These are phyloP conservation scores for Eremochloa ophiuroides DNA, from an alignment of 176 grass and related monocot species.

Conservation along the genomic window DNA sequence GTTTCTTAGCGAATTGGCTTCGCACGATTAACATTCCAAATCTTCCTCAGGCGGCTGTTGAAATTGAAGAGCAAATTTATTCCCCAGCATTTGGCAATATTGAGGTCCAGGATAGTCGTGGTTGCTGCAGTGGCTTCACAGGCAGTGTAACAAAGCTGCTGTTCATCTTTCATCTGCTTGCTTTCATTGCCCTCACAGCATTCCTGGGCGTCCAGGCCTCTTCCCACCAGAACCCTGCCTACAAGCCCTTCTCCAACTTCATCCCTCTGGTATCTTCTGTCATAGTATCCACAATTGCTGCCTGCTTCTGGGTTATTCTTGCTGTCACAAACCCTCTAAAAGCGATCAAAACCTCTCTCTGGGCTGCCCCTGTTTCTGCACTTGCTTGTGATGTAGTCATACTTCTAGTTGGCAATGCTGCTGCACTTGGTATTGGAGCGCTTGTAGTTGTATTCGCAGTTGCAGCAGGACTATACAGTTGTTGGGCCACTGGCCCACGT, in stretches of 20 bases:
- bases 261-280: slow-evolving; percentile 45
- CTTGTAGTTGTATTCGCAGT: slow-evolving; percentile 51
- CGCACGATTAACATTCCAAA: slow-evolving; percentile 14
- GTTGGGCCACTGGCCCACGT: slow-evolving; percentile 65
- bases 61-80: slow-evolving; percentile 46
- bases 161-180: slow-evolving; percentile 66
- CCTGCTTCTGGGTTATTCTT: slow-evolving; percentile 53
- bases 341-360: slow-evolving; percentile 73
- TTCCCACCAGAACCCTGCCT: slow-evolving; percentile 45
- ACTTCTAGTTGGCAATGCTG: slow-evolving; percentile 46
- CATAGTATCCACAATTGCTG: slow-evolving; percentile 42
- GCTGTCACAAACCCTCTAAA: slow-evolving; percentile 41
- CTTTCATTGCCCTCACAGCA: slow-evolving; percentile 54
- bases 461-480: slow-evolving; percentile 56
- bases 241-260: slow-evolving; percentile 58
- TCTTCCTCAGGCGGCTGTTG: slow-evolving; percentile 37
- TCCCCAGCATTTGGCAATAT: slow-evolving; percentile 43
- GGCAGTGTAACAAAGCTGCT: slow-evolving; percentile 45
- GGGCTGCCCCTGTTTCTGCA: slow-evolving; percentile 58
- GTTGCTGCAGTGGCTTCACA: slow-evolving; percentile 54
- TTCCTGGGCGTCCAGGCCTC: slow-evolving; percentile 61
- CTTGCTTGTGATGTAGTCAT: slow-evolving; percentile 57
- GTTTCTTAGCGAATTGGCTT: neutral
- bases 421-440: slow-evolving; percentile 55
- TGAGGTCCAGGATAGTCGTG: slow-evolving; percentile 32